These are phyloP conservation scores for Candida palmyrensis DNA, from an alignment of 805 yeast species.

Conservation along the genomic window DNA sequence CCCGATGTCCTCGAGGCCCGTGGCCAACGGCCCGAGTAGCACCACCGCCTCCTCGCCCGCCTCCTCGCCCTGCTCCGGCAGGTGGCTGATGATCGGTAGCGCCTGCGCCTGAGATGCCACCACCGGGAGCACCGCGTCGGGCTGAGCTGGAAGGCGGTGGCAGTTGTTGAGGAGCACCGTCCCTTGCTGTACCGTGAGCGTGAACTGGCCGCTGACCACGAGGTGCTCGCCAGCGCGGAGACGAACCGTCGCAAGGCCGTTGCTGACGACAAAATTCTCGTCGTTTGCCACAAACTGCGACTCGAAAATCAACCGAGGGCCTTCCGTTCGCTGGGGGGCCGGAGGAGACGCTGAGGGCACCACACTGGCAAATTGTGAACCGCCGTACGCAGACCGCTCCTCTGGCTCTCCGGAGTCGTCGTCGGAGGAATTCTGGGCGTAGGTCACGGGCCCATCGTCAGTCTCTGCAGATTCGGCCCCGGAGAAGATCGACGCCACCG, in stretches of 20 bases:
- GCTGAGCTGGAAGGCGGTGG: constrained; percentile 17
- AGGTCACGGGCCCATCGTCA: constrained; percentile 13
- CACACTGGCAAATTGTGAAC: constrained; percentile 1
- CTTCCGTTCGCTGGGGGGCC: constrained; percentile 3
- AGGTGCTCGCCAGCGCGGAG: constrained; percentile 39
- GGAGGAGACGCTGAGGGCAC: constrained; percentile 3
- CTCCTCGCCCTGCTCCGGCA: constrained; percentile 30
- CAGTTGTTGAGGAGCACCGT: constrained; percentile 39
- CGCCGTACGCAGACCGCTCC: background rate
- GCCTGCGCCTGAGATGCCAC: constrained; percentile 31
- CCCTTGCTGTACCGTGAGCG: constrained; percentile 41
- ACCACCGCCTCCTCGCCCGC: constrained; percentile 27
- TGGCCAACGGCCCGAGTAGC: constrained; percentile 26
- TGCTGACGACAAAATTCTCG: constrained; percentile 32
- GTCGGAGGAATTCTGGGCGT: constrained; percentile 25
- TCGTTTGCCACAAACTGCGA: constrained; percentile 36
- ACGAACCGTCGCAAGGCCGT: constrained; percentile 33
- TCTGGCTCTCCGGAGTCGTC: constrained; percentile 12
- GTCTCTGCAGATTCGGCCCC: constrained; percentile 9
- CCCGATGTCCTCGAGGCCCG: constrained; percentile 45
- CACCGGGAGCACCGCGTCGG: constrained; percentile 19
- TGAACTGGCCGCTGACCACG: constrained; percentile 44
- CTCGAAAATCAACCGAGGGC: background rate
- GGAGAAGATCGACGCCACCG: constrained; percentile 10
- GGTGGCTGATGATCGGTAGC: constrained; percentile 40